Evolutionary conservation across 2,329 filamentous ascomycete species (phyloP).

Genomic region (Cercospora citrullina): DNA sequence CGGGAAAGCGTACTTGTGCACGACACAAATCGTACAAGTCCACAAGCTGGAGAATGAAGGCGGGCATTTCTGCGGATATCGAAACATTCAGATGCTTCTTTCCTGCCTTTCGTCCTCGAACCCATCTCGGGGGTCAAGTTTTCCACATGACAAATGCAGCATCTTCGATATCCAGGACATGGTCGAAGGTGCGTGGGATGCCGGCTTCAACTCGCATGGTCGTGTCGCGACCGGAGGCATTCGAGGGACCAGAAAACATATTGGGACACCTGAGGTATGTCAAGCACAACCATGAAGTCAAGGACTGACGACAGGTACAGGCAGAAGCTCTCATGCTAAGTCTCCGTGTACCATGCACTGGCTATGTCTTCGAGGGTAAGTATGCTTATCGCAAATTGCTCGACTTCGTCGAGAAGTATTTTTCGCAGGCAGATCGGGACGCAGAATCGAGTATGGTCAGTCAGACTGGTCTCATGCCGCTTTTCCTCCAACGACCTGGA

Average conservation of each 20-base stretch:
- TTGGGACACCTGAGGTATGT: slow-evolving; percentile 70
- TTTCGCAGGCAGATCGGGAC: slow-evolving; percentile 56
- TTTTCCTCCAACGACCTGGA: slow-evolving; percentile 81
- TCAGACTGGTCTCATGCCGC: neutral
- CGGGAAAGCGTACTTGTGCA: slow-evolving; percentile 74
- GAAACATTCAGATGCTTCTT: slow-evolving; percentile 86
- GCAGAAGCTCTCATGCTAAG: slow-evolving; percentile 75
- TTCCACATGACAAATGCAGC: slow-evolving; percentile 44
- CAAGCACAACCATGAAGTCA: neutral
- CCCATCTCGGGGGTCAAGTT: slow-evolving; percentile 31
- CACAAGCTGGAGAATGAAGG: slow-evolving; percentile 78
- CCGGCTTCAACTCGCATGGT: slow-evolving; percentile 72
- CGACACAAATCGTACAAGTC: slow-evolving; percentile 71
- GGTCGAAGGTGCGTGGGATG: slow-evolving; percentile 87
- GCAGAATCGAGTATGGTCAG: slow-evolving; percentile 51
- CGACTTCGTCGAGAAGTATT: slow-evolving; percentile 70
- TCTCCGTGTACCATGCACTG: slow-evolving; percentile 58
- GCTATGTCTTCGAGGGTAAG: slow-evolving; percentile 56
- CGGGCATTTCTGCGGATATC: slow-evolving; percentile 82
- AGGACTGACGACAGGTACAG: slow-evolving; percentile 40
- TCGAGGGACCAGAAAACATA: slow-evolving; percentile 82
- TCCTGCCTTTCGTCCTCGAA: slow-evolving; percentile 24
- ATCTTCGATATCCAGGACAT: slow-evolving; percentile 79
- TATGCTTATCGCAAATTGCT: slow-evolving; percentile 59
- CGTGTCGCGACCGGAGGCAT: slow-evolving; percentile 83